Base-by-base conservation (phyloP, 2,329 filamentous ascomycete genomes). In the Magnaporthales sp. region DNA sequence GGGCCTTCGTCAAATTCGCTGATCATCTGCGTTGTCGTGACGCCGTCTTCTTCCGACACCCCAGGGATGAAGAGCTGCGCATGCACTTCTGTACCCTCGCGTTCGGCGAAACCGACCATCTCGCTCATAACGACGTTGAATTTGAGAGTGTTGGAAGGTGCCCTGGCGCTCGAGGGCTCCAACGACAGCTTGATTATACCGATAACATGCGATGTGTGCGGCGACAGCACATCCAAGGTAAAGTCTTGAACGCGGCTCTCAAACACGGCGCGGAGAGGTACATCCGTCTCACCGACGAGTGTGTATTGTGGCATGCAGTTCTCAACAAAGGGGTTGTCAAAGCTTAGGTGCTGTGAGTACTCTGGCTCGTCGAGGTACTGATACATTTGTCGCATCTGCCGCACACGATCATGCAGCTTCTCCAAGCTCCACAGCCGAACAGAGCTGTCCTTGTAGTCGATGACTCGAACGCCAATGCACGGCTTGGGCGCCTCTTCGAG, bases 51-150 rank as follows among this genome's bases (percentile, higher is more conserved):
- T 69, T 95, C 93, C 0, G 92, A 93, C 11, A 96, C 86, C 8
- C 93, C 93, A 6, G 95, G 92, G 51, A 99, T 89, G 74, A 97
- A 98, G n/a, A 99, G 86, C 77, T 98, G 93, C 1, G 93, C 95
- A 77, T 99, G 95, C 30, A 99, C 93, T 70, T 97, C 91, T 0
- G 92, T 96, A 15, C 95, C 95, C 80, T 99, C 95, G 69, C 94
- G 88, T 78, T 99, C 95, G 0, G 95, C 91, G 72, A 99, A 99
- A 1, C 95, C 95, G 46, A 95, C 80, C 79, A 99, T 86, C 74
- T 98, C 93, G 74, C 96, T 93, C 92, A 99, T 97, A 32, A 98
- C 93, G 5, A 98, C 93, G 73, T 98, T 99, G 80, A 99, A 99
- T 75, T 98, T 99, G 67, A 98, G 81, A 2, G 92, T 97, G 67